These are phyloP conservation scores for Nitzschia sp. DNA, from an alignment of 108 stramenopile species.

Conservation along the genomic window DNA sequence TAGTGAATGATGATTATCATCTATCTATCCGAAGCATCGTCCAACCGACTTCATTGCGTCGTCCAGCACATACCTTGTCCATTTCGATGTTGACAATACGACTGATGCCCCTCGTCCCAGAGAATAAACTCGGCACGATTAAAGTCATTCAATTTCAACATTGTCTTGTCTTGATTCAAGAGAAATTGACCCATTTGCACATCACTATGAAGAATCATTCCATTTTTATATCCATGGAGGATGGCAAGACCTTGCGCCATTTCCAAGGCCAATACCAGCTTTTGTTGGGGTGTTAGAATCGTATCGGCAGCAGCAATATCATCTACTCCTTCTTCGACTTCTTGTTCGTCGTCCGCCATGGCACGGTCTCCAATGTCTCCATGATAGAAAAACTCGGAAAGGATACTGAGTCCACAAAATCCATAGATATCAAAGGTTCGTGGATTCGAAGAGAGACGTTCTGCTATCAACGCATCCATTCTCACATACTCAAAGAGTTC, in stretches of 20 bases:
- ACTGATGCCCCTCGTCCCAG: conserved; percentile 41
- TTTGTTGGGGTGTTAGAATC: conserved; percentile 28
- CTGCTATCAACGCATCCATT: conserved; percentile 79
- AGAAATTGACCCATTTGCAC: conserved; percentile 69
- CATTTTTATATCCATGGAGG: conserved; percentile 55
- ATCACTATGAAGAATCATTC: conserved; percentile 68
- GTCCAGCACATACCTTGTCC: too few species aligned
- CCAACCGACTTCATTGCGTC: too few species aligned
- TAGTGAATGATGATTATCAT: too few species aligned
- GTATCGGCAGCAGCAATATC: too few species aligned
- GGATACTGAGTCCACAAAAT: conserved; percentile 55
- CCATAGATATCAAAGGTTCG: conserved; percentile 73
- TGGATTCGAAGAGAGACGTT: conserved; percentile 63
- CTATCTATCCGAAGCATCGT: too few species aligned
- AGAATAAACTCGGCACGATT: conserved; percentile 77
- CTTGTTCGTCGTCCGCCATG: conserved; percentile 18
- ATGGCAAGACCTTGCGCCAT: conserved; percentile 67
- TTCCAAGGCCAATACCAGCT: conserved; percentile 55
- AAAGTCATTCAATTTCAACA: conserved; percentile 79
- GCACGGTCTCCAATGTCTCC: conserved; percentile 50
- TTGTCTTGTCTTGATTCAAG: conserved; percentile 31
- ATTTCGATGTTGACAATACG: conserved; percentile 65
- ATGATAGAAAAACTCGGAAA: conserved; percentile 52
- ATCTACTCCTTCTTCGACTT: conserved; percentile 6
- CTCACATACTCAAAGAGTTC: conserved; percentile 29